These are phyloP conservation scores for Backusella morwellensis DNA, from an alignment of 192 early-diverging fungal species.

Conservation along the genomic window DNA sequence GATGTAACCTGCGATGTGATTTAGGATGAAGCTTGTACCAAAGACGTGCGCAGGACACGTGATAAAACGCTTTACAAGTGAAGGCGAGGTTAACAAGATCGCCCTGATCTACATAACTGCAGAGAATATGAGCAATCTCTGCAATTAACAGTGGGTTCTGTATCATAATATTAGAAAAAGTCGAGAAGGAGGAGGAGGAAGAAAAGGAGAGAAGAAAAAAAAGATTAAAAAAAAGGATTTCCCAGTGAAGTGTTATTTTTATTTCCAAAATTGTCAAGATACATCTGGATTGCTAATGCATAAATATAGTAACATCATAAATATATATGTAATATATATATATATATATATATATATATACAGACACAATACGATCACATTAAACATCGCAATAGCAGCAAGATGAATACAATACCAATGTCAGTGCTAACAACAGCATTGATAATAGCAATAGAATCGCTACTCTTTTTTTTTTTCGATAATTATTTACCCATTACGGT, in stretches of 20 bases:
- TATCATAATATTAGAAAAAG: background rate
- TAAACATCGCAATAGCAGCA: too few species aligned
- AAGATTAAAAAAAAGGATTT: background rate
- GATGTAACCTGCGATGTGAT: conserved; percentile 20
- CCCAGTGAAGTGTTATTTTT: background rate
- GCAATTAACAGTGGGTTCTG: conserved; percentile 25
- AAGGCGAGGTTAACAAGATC: conserved; percentile 27
- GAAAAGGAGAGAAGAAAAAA: background rate
- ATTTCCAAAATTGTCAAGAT: background rate
- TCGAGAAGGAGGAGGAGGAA: background rate
- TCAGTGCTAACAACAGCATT: background rate
- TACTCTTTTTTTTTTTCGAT: background rate
- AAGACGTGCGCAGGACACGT: conserved; percentile 18
- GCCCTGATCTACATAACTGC: conserved; percentile 17
- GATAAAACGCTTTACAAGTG: conserved; percentile 21
- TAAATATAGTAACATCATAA: too few species aligned
- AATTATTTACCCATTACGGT: background rate
- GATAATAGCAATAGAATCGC: background rate
- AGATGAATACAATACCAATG: too few species aligned
- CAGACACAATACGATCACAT: too few species aligned
- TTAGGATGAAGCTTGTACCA: conserved; percentile 30
- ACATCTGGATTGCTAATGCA: background rate
- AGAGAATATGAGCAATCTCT: conserved; percentile 30
- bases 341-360: too few species aligned
- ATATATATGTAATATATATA: too few species aligned